Conservation (phyloP, 305 asterid species). For the Andrographis paniculata region DNA sequence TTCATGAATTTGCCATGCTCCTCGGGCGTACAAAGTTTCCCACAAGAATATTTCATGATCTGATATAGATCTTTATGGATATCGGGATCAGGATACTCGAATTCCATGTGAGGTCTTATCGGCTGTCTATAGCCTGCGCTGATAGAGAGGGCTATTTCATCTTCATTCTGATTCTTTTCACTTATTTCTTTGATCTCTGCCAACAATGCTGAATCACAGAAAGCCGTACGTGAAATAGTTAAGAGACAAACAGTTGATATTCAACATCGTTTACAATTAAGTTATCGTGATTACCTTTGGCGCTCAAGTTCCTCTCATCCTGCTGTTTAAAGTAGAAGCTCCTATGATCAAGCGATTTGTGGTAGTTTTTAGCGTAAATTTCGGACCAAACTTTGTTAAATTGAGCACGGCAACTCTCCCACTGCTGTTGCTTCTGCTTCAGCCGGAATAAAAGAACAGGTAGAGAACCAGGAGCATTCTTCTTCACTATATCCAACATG, state of each 20-base stretch:
- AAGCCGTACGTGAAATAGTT: conserved; percentile 18
- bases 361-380: conserved; percentile 86
- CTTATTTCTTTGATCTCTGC: conserved; percentile 74
- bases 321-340: conserved; percentile 99
- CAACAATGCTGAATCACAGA: conserved; percentile 50
- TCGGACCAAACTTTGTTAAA: conserved; percentile 99
- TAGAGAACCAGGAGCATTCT: conserved; percentile 80
- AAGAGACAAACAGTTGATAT: background rate
- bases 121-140: conserved; percentile 67
- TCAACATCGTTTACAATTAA: conserved; percentile 7
- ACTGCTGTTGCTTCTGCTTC: conserved; percentile 97
- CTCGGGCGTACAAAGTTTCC: conserved; percentile 80
- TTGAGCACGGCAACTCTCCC: conserved; percentile 92
- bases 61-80: conserved; percentile 82
- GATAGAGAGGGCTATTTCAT: conserved; percentile 49
- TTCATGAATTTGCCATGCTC: conserved; percentile 68
- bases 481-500: conserved; percentile 87
- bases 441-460: conserved; percentile 91
- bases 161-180: conserved; percentile 54
- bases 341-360: conserved; percentile 97
- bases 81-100: conserved; percentile 65
- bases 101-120: conserved; percentile 55
- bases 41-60: conserved; percentile 74
- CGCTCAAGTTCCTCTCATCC: conserved; percentile 87
- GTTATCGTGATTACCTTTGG: conserved; percentile 66